A percentile compares a stretch with the other conserved stretches of the same genome.
phyloP scores from a whole-genome alignment of 352 stramenopile species.

The Phytophthora tubulina region DNA sequence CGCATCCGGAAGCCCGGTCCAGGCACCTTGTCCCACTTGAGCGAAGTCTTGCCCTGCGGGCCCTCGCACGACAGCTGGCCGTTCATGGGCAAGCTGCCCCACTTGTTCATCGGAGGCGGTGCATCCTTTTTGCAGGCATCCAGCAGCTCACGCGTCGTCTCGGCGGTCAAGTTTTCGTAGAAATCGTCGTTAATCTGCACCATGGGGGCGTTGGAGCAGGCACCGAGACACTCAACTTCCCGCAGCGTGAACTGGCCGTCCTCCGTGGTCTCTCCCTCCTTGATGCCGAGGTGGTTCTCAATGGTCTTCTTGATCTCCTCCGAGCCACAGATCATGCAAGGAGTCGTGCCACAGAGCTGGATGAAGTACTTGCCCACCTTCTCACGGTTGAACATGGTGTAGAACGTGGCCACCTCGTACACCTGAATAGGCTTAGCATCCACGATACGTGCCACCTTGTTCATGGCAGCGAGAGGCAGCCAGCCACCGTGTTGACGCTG shows the following conservation, averaged over 20 bases:
- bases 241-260: conserved; percentile 94
- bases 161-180: conserved; percentile 97
- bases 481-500: conserved; percentile 98
- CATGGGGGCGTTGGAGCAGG: conserved; percentile 99
- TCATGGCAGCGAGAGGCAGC: conserved; percentile 98
- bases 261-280: conserved; percentile 92
- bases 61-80: conserved; percentile 99
- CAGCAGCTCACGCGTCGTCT: conserved; percentile 97
- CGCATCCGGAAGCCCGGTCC: conserved; percentile 92
- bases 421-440: conserved; percentile 96
- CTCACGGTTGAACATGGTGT: conserved; percentile 99
- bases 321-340: conserved; percentile 99
- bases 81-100: conserved; percentile 99
- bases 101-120: conserved; percentile 96
- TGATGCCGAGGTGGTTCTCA: conserved; percentile 97
- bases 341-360: conserved; percentile 99
- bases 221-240: conserved; percentile 99
- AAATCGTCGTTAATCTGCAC: conserved; percentile 99
- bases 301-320: conserved; percentile 99
- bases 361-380: conserved; percentile 97
- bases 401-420: conserved; percentile 99
- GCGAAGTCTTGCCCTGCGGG: conserved; percentile 95
- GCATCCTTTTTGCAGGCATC: conserved; percentile 96
- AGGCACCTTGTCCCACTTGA: conserved; percentile 89
- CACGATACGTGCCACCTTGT: conserved; percentile 99